Conservation (phyloP, 2,329 filamentous ascomycete genomes). For the Fusarium sp. region DNA sequence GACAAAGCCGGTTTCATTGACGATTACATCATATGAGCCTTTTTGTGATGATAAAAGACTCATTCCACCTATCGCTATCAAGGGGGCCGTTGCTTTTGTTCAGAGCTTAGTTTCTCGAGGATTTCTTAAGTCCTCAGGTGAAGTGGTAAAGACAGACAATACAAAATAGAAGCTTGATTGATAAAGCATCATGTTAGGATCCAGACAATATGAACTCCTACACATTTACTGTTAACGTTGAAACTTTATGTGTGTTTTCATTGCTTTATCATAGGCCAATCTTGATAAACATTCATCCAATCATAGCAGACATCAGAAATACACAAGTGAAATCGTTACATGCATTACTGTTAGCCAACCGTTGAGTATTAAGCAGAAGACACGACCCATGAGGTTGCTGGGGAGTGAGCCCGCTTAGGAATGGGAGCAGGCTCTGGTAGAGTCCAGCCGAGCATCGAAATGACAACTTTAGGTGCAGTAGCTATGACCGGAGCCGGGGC, state of each 20-base stretch:
- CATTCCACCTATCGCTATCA: conserved; percentile 38
- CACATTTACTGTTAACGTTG: background rate
- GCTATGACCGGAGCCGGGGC: conserved; percentile 25
- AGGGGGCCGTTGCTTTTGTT: conserved; percentile 24
- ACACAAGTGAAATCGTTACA: background rate
- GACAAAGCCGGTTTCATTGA: conserved; percentile 26
- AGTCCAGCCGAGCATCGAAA: conserved; percentile 15
- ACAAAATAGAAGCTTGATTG: background rate
- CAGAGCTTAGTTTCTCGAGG: conserved; percentile 24
- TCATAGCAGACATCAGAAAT: conserved; percentile 4
- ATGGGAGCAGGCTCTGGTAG: conserved; percentile 23
- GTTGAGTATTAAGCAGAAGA: conserved; percentile 7
- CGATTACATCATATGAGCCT: conserved; percentile 43
- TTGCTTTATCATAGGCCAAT: background rate
- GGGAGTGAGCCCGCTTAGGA: conserved; percentile 15
- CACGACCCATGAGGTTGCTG: conserved; percentile 13
- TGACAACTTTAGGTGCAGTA: conserved; percentile 20
- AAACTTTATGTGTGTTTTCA: background rate
- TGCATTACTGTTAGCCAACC: background rate
- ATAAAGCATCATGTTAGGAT: background rate
- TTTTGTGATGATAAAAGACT: conserved; percentile 26
- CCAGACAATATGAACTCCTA: background rate
- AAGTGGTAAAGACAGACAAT: background rate
- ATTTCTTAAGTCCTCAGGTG: background rate
- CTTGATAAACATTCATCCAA: background rate